These are phyloP conservation scores for Candolleomyces aberdarensis DNA, from an alignment of 768 basidiomycete species.

Conservation along the genomic window DNA sequence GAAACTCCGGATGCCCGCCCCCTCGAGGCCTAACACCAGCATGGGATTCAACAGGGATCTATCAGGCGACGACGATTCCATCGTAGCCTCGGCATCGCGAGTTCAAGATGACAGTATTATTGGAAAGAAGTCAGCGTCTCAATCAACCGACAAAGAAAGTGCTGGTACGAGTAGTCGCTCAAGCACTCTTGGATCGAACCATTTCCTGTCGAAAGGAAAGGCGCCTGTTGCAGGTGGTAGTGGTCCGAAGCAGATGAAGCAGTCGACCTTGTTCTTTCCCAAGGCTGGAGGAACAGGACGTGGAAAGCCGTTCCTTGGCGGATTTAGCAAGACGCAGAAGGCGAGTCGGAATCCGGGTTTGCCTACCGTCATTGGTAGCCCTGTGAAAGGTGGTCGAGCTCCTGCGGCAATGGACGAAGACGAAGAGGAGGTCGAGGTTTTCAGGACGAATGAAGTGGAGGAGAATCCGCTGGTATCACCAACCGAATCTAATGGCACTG, in stretches of 20 bases:
- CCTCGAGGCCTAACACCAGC: conserved; percentile 64
- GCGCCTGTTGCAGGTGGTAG: conserved; percentile 5
- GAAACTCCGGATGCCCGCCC: conserved; percentile 65
- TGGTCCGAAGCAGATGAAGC: conserved; percentile 7
- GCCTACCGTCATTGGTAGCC: conserved; percentile 46
- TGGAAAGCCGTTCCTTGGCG: conserved; percentile 24
- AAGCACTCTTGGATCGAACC: conserved; percentile 3
- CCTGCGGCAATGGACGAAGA: conserved; percentile 10
- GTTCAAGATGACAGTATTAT: conserved; percentile 20
- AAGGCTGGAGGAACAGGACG: conserved; percentile 1
- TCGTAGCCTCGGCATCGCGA: conserved; percentile 4
- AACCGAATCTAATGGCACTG: conserved; percentile 14
- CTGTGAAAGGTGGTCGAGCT: conserved; percentile 39
- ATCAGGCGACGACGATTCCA: conserved; percentile 19
- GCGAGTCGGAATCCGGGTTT: conserved; percentile 47
- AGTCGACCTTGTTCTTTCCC: conserved; percentile 9
- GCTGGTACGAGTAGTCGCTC: conserved; percentile 11
- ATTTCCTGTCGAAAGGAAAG: conserved; percentile 7
- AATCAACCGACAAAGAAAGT: conserved; percentile 11
- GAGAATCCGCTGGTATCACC: conserved; percentile 4
- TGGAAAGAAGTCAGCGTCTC: conserved; percentile 9
- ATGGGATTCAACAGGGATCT: conserved; percentile 54
- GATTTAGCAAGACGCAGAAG: conserved; percentile 27
- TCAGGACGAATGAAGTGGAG: conserved; percentile 7
- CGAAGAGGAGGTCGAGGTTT: conserved; percentile 12